Percentiles rank a stretch among this genome's conserved stretches.
These are phyloP conservation scores for Lablab purpureus DNA, from an alignment of 306 rosid genomes.

Conservation along the genomic window DNA sequence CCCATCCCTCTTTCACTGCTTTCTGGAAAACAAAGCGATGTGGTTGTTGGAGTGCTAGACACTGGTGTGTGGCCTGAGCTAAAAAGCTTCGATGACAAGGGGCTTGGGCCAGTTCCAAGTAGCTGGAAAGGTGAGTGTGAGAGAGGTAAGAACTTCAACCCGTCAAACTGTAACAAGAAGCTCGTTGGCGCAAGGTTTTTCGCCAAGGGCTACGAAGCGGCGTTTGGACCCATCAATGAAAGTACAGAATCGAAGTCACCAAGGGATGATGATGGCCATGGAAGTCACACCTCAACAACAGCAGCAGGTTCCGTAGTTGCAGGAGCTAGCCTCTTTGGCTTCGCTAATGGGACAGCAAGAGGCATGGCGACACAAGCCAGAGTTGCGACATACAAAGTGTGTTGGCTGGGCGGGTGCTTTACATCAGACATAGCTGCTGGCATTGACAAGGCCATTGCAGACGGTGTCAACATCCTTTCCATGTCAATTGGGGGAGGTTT, in stretches of 20 bases:
- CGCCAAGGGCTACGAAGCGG: conserved; percentile 69
- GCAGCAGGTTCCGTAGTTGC: conserved; percentile 78
- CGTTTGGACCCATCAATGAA: conserved; percentile 60
- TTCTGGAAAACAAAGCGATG: conserved; percentile 51
- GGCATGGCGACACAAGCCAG: conserved; percentile 91
- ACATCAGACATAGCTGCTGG: conserved; percentile 78
- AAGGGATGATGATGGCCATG: conserved; percentile 88
- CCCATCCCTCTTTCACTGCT: conserved; percentile 36
- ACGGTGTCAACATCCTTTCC: conserved; percentile 80
- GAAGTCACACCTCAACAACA: conserved; percentile 91
- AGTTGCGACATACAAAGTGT: conserved; percentile 80
- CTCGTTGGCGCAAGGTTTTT: conserved; percentile 89
- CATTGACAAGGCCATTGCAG: conserved; percentile 81
- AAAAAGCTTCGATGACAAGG: conserved; percentile 70
- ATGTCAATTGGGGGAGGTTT: conserved; percentile 79
- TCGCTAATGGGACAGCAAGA: conserved; percentile 82
- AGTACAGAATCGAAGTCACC: conserved; percentile 79
- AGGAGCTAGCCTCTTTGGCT: conserved; percentile 81
- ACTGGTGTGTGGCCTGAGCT: conserved; percentile 94
- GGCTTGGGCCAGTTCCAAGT: conserved; percentile 65
- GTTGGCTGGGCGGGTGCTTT: conserved; percentile 81
- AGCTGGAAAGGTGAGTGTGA: conserved; percentile 90
- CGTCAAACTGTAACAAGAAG: conserved; percentile 77
- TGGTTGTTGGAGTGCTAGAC: conserved; percentile 80
- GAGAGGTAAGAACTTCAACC: conserved; percentile 66